Evolutionary conservation across 2,329 filamentous ascomycete genomes (phyloP).

Genomic region (Penicillium sp.): DNA sequence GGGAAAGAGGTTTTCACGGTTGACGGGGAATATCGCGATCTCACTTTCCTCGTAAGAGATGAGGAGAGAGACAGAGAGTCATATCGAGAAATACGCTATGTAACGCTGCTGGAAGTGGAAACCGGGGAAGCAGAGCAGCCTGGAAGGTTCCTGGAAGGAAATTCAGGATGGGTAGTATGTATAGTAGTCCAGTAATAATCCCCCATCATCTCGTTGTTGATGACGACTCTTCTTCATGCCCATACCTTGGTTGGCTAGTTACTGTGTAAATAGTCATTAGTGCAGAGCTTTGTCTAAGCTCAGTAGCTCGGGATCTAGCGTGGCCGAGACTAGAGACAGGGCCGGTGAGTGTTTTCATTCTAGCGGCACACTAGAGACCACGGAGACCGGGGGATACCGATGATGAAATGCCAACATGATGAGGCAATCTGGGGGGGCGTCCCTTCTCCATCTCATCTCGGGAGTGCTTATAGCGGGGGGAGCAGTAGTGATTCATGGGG

Average conservation of each 20-base stretch:
- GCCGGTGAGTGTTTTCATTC: slow-evolving; percentile 25
- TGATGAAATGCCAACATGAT: background rate
- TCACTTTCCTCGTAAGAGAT: background rate
- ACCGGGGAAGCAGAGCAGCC: slow-evolving; percentile 4
- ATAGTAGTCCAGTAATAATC: background rate
- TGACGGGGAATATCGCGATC: background rate
- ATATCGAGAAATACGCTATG: background rate
- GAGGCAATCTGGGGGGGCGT: slow-evolving; percentile 9
- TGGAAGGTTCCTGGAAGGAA: background rate
- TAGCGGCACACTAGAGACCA: slow-evolving; percentile 19
- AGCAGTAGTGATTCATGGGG: background rate
- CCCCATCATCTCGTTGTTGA: background rate
- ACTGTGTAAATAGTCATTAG: no score
- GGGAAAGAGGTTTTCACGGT: background rate
- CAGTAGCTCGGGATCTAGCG: background rate
- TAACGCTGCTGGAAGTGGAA: background rate
- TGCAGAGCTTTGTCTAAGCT: background rate
- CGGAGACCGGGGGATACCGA: slow-evolving; percentile 5
- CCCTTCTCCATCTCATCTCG: background rate
- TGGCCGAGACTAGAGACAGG: background rate
- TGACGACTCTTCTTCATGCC: background rate
- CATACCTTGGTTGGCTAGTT: no score
- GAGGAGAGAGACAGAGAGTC: background rate
- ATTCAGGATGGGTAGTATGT: background rate
- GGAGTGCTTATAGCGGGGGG: background rate